phyloP scores from a whole-genome alignment of 1,284 basidiomycete genomes.

The Pascua sp. region DNA sequence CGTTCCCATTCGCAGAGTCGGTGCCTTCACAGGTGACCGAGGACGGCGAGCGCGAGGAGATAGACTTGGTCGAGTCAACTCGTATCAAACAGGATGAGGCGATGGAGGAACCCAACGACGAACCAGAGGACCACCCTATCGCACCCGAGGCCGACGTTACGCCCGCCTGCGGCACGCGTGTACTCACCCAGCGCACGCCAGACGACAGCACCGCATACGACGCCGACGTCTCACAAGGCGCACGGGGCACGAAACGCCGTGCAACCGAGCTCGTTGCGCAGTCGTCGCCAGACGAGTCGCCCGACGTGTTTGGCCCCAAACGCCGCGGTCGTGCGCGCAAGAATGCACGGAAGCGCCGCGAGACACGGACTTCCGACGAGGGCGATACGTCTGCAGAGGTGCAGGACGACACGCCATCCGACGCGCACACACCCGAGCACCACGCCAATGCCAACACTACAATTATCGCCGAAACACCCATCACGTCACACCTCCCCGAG shows the following conservation, averaged over 20 bases:
- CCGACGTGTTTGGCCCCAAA: constrained; percentile 37
- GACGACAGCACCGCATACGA: constrained; percentile 8
- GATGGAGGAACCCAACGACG: no score
- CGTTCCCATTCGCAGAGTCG: constrained; percentile 5
- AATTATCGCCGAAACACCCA: constrained; percentile 14
- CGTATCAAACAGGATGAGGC: no score
- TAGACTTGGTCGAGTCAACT: not conserved
- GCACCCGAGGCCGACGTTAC: no score
- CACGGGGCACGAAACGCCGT: constrained; percentile 2
- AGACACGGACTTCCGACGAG: no score
- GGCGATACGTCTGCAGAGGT: no score
- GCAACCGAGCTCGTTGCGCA: constrained; percentile 5
- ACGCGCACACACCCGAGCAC: not conserved
- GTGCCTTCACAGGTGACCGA: constrained; percentile 2
- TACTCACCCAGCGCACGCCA: no score
- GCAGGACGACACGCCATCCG: no score
- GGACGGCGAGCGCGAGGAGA: not conserved
- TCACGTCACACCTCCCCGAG: constrained; percentile 15
- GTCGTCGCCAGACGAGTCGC: constrained; percentile 4
- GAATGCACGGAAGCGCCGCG: not conserved
- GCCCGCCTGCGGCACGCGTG: no score
- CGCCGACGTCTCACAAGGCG: constrained; percentile 12
- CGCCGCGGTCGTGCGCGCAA: not conserved
- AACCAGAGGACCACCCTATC: no score
- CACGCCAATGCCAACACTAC: constrained; percentile 5